These are phyloP conservation scores for Poa pratensis DNA, from an alignment of 176 grass and related monocot genomes.

Conservation along the genomic window DNA sequence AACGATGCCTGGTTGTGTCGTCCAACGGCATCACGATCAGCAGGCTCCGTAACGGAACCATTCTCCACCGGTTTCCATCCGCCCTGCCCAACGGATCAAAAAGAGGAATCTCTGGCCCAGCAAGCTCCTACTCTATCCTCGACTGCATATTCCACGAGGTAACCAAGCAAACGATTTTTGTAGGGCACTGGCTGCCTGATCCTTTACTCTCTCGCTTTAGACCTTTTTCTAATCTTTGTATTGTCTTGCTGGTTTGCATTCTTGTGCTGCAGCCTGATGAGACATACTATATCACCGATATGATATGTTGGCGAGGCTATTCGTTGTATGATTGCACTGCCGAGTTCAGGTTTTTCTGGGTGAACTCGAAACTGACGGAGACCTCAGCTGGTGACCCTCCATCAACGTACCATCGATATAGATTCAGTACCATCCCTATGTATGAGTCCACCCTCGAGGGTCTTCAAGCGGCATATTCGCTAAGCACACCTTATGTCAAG, in stretches of 20 bases:
- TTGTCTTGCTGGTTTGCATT: background rate
- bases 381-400: slow-evolving; percentile 81
- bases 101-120: slow-evolving; percentile 72
- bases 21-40: slow-evolving; percentile 79
- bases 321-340: slow-evolving; percentile 90
- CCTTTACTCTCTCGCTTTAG: background rate
- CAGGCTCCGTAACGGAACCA: slow-evolving; percentile 78
- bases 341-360: slow-evolving; percentile 95
- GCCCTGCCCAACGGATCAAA: slow-evolving; percentile 83
- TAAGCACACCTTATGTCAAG: slow-evolving; percentile 67
- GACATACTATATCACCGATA: slow-evolving; percentile 96
- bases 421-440: slow-evolving; percentile 72
- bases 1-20: slow-evolving; percentile 84
- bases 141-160: slow-evolving; percentile 99
- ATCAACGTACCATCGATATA: slow-evolving; percentile 73
- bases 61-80: slow-evolving; percentile 91
- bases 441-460: slow-evolving; percentile 69
- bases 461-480: slow-evolving; percentile 83
- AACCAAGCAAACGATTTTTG: background rate
- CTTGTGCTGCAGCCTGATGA: slow-evolving; percentile 67
- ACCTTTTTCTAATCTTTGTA: slow-evolving; percentile 11
- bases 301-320: slow-evolving; percentile 95
- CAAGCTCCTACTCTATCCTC: slow-evolving; percentile 85
- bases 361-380: slow-evolving; percentile 87
- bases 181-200: slow-evolving; percentile 1